Base-by-base conservation (phyloP, 202 grass and related monocot species). In the Miscanthus sacchariflorus region DNA sequence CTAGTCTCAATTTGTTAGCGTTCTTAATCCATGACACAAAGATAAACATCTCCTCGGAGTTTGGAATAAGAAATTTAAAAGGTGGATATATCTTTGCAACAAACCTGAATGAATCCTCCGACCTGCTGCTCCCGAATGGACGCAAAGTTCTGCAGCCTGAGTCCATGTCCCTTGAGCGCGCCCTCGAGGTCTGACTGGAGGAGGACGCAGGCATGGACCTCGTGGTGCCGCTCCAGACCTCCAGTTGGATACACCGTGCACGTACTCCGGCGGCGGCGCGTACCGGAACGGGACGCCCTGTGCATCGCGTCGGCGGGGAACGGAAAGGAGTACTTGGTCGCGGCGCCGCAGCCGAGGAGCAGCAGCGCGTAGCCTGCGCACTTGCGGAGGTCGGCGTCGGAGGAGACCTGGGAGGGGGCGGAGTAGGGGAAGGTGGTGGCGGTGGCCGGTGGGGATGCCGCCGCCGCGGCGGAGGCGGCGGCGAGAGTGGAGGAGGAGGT, bases 141-240 rank as follows among this genome's bases (percentile, higher is more conserved):
- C 33, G 94, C 94, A 5, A 99, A 96, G 76, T 99, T 96, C 88
- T 95, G 92, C 61, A 96, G 89, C 54, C 89, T 93, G 58, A 99
- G 92, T 4, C 91, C 92, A 12, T 96, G 89, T 59, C 95, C 90
- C 38, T 82, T 81, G 43, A 98, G 91, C 21, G 79, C 83, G 25
- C 81, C 76, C 90, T 98, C 85, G 81, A 98, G 94, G 77, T 99
- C 89, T 2, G 94, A 86, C 84, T 96, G 86, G 86, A 96, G 88
- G 87, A 99, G 86, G 83, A 93, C 92, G 36, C 91, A 90, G 46
- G 97, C 89, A 78, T 90, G 90, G 44, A 96, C 93, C 93, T 96
- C 93, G 87, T 96, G 94, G 94, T 99, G 82, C 81, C 90, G 79
- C 93, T 99, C 97, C 91, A 96, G 76, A 96, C 96, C 94, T 99